Evolutionary conservation across 169 alveolate species (phyloP), one percentile per base, ranked within the genome.

Genomic region (Eimeria nieschulzi): DNA sequence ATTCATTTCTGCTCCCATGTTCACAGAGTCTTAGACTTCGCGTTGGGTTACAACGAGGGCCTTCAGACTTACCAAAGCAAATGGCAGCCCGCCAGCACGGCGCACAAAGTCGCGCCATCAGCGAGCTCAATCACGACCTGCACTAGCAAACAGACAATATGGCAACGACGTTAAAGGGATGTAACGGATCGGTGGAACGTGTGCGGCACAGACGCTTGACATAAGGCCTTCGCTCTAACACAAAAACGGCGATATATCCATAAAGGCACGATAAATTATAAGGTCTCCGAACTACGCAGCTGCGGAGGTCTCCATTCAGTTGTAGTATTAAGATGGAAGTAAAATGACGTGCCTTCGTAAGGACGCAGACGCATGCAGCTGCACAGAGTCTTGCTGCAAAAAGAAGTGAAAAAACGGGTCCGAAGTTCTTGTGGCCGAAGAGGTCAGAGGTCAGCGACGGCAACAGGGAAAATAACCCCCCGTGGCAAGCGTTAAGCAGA

Each of bases 391-490:
- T 46, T 9, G 96, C 96, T 8, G 95, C 92, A 72, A 92, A 94
- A 71, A 94, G 96, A 15, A 94, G 94, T 8, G 95, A 94, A 86
- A 94, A 94, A n/a, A 94, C 93, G 12, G 95, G 95, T 2, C 95
- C 95, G 66, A 94, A 93, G 61, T 94, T 92, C 55, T 87, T 92
- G 15, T 88, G 87, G 25, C 96, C 96, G 83, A 94, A 94, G 59
- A 93, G 84, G 82, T 94, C 95, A 63, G 94, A 92, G 68, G 95
- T 92, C 39, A 94, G 70, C 21, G 96, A 92, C 19, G 96, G 96
- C 68, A 94, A 90, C 59, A 94, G 76, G 17, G 96, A 87, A 83
- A 94, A 94, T 72, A 63, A 64, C 46, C 93, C 93, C 7, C 93
- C 93, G 72, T 88, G 88, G 63, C 93, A 88, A 6, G 85, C 76